These are phyloP conservation scores for Melampsora abietis-canadensis DNA, from an alignment of 1,284 basidiomycete genomes.

Conservation along the genomic window DNA sequence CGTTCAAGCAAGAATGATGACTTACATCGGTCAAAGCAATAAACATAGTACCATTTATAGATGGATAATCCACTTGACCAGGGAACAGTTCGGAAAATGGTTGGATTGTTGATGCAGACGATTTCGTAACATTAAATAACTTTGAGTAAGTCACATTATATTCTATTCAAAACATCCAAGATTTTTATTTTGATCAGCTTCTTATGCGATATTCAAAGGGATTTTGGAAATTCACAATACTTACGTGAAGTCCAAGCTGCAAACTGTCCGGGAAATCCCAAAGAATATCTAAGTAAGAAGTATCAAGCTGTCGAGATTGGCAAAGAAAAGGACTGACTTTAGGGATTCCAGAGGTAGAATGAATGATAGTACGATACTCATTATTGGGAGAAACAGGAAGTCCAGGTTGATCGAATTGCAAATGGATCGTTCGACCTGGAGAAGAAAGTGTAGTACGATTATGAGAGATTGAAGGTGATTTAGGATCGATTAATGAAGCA, in stretches of 20 bases:
- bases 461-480: slow-evolving; percentile 58
- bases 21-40: slow-evolving; percentile 59
- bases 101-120: slow-evolving; percentile 20
- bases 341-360: slow-evolving; percentile 56
- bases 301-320: slow-evolving; percentile 63
- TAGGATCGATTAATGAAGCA: slow-evolving; percentile 11
- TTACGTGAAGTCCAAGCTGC: slow-evolving; percentile 40
- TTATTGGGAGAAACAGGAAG: slow-evolving; percentile 59
- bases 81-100: slow-evolving; percentile 19
- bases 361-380: slow-evolving; percentile 59
- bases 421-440: slow-evolving; percentile 58
- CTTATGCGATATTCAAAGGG: slow-evolving; percentile 58
- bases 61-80: slow-evolving; percentile 24
- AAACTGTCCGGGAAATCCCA: background rate
- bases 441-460: slow-evolving; percentile 59
- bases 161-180: slow-evolving; percentile 26
- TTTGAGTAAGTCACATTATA: slow-evolving; percentile 45
- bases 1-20: background rate
- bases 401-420: slow-evolving; percentile 63
- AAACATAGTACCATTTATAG: slow-evolving; percentile 61
- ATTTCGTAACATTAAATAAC: slow-evolving; percentile 56
- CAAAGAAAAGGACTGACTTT: slow-evolving; percentile 52
- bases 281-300: slow-evolving; percentile 52
- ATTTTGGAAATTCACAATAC: slow-evolving; percentile 59
- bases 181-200: slow-evolving; percentile 56